These are phyloP conservation scores for Parastagonospora avenae DNA, from an alignment of 2,329 filamentous ascomycete species.

Conservation along the genomic window DNA sequence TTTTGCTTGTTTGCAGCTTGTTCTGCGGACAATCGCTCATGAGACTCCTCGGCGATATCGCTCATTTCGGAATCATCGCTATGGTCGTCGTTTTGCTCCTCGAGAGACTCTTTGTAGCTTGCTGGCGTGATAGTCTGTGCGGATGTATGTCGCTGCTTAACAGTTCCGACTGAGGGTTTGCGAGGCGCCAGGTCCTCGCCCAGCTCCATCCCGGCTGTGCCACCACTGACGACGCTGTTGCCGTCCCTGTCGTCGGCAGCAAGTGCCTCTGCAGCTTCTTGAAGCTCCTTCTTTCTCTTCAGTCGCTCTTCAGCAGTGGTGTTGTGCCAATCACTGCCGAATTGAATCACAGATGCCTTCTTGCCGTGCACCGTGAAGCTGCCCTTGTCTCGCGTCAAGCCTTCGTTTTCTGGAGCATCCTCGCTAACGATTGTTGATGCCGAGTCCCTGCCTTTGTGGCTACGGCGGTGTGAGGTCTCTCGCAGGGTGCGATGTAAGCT, in stretches of 20 bases:
- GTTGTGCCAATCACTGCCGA: conserved; percentile 86
- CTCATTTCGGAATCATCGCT: conserved; percentile 36
- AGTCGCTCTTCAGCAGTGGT: conserved; percentile 46
- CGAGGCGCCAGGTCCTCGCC: conserved; percentile 29
- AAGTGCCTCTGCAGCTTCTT: conserved; percentile 36
- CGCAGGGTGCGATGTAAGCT: conserved; percentile 89
- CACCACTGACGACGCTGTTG: conserved; percentile 29
- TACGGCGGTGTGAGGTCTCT: conserved; percentile 72
- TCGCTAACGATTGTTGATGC: conserved; percentile 61
- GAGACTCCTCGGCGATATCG: conserved; percentile 40
- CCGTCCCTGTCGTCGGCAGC: conserved; percentile 35
- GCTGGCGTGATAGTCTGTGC: conserved; percentile 43
- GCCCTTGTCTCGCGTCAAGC: conserved; percentile 76
- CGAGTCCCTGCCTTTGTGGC: conserved; percentile 78
- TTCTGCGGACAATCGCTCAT: conserved; percentile 12
- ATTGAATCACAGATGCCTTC: conserved; percentile 96
- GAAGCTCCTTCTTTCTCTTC: conserved; percentile 45
- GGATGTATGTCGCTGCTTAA: conserved; percentile 43
- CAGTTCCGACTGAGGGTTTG: conserved; percentile 29
- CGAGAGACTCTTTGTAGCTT: conserved; percentile 29
- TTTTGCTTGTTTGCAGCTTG: conserved; percentile 10
- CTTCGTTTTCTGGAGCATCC: conserved; percentile 62
- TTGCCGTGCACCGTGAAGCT: conserved; percentile 98
- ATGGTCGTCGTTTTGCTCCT: conserved; percentile 25
- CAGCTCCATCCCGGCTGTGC: conserved; percentile 21